Conservation (phyloP, 2,329 filamentous ascomycete species). For the Apiospora malaysiana region DNA sequence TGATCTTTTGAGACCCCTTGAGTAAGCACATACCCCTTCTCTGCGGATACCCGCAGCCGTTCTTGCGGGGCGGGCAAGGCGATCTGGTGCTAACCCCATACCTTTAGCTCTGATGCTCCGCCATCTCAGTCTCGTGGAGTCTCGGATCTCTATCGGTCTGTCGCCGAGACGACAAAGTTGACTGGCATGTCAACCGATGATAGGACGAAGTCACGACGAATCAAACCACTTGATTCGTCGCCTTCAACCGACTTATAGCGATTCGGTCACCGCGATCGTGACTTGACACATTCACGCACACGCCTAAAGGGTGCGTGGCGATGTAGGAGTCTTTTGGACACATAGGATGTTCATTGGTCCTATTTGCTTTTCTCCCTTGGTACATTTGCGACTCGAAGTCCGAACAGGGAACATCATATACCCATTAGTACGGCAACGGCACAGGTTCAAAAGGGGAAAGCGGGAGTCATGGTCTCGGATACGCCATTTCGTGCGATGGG, state of each 20-base stretch:
- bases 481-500: slow-evolving; percentile 4
- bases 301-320: neutral
- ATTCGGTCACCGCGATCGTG: slow-evolving; percentile 1
- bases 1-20: neutral
- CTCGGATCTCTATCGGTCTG: slow-evolving; percentile 11
- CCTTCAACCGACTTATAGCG: slow-evolving; percentile 17
- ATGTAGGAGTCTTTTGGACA: neutral
- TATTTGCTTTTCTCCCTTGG: neutral
- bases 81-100: neutral
- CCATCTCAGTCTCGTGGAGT: slow-evolving; percentile 17
- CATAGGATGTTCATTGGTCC: slow-evolving; percentile 11
- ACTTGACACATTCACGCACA: neutral
- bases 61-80: neutral
- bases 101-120: neutral
- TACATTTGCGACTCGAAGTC: neutral
- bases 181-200: slow-evolving; percentile 9
- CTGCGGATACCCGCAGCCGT: neutral
- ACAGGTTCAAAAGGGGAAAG: neutral
- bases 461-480: slow-evolving; percentile 5
- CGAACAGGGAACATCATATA: slow-evolving; percentile 6
- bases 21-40: neutral
- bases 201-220: neutral
- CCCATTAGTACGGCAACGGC: neutral
- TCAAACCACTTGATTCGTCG: slow-evolving; percentile 6
- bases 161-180: slow-evolving; percentile 5